These are phyloP conservation scores for Fusarium armeniacum DNA, from an alignment of 2,329 filamentous ascomycete genomes.

Conservation along the genomic window DNA sequence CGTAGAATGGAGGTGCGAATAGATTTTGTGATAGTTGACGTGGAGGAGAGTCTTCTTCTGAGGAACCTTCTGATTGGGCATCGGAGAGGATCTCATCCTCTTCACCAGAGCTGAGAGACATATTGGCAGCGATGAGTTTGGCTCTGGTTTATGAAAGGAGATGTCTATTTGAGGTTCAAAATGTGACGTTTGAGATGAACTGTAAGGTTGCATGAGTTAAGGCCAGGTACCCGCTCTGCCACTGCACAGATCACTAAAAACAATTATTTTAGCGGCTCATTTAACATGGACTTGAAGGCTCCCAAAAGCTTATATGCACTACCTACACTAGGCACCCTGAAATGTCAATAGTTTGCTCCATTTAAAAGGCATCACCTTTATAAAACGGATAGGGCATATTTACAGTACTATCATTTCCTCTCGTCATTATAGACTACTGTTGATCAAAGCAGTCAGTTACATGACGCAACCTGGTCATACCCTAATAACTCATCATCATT, in stretches of 20 bases:
- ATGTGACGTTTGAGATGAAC: constrained; percentile 18
- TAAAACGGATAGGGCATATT: background rate
- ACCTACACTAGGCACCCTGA: too few species aligned
- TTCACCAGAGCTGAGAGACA: constrained; percentile 56
- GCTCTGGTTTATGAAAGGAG: constrained; percentile 3
- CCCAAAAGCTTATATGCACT: constrained; percentile 27
- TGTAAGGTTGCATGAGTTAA: constrained; percentile 10
- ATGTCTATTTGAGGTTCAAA: constrained; percentile 17
- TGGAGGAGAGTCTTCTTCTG: constrained; percentile 56
- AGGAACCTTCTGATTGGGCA: constrained; percentile 53
- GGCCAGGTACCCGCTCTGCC: constrained; percentile 22
- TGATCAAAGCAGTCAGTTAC: background rate
- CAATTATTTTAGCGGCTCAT: constrained; percentile 23
- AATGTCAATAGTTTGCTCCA: background rate
- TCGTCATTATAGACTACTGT: background rate
- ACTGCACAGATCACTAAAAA: constrained; percentile 11
- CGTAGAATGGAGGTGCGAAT: constrained; percentile 91
- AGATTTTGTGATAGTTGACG: constrained; percentile 66
- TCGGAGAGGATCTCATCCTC: constrained; percentile 57
- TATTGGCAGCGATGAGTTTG: constrained; percentile 24
- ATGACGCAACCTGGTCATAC: background rate
- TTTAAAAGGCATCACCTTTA: background rate
- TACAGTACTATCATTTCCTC: background rate
- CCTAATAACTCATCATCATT: constrained; percentile 47
- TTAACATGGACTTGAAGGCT: constrained; percentile 4